Percentiles rank a stretch among this genome's conserved stretches.
These are phyloP conservation scores for Metschnikowia matae DNA, from an alignment of 805 yeast species.

Conservation along the genomic window DNA sequence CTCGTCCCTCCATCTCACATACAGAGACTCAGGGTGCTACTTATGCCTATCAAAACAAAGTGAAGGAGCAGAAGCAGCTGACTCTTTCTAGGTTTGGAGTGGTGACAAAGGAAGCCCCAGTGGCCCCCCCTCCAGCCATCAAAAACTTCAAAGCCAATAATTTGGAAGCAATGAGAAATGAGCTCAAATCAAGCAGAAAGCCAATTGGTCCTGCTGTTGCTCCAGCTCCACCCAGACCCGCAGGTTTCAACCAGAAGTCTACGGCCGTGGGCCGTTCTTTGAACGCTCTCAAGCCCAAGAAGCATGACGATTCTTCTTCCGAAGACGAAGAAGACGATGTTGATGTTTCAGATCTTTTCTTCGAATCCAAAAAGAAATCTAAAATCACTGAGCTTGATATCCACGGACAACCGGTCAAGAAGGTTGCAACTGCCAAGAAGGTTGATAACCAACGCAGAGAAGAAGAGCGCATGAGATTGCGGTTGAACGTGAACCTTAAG, in stretches of 20 bases:
- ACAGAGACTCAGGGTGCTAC: conserved; percentile 1
- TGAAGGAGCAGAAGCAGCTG: conserved; percentile 29
- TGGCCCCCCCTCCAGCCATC: conserved; percentile 33
- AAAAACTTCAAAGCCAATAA: conserved; percentile 27
- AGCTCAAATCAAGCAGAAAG: conserved; percentile 23
- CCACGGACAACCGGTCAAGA: conserved; percentile 36
- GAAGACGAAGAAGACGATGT: conserved; percentile 30
- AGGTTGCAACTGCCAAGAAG: conserved; percentile 23
- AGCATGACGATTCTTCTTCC: conserved; percentile 29
- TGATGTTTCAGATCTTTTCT: conserved; percentile 40
- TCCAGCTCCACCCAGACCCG: conserved; percentile 51
- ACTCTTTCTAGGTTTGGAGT: conserved; percentile 36
- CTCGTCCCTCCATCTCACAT: conserved; percentile 7
- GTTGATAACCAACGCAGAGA: conserved; percentile 44
- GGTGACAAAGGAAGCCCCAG: conserved; percentile 27
- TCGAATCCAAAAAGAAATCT: conserved; percentile 31
- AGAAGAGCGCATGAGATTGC: conserved; percentile 71
- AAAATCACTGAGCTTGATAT: conserved; percentile 42
- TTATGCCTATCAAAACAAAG: conserved; percentile 19
- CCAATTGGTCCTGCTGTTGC: conserved; percentile 17
- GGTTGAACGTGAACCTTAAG: conserved; percentile 73
- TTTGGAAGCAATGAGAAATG: conserved; percentile 33
- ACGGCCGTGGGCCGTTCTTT: conserved; percentile 35
- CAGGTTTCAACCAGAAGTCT: conserved; percentile 46
- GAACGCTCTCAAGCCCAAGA: conserved; percentile 30